Evolutionary conservation across 2,329 filamentous ascomycete genomes (phyloP).

Genomic region (Fusarium aywerte): DNA sequence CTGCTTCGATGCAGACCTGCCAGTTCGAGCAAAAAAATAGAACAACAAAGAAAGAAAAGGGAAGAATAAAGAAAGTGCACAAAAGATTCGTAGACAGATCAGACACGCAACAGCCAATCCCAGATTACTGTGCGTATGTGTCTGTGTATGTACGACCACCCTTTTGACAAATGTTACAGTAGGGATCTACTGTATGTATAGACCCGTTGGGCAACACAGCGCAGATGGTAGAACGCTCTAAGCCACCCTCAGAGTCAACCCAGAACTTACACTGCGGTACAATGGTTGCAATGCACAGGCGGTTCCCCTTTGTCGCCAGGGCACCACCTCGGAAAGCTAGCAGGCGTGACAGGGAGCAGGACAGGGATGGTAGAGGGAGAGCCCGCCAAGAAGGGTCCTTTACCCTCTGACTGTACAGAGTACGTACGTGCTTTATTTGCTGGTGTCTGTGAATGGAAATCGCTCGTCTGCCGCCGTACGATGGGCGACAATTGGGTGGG

Average conservation of each 20-base stretch:
- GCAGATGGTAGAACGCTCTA: conserved; percentile 13
- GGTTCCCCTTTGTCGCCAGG: conserved; percentile 43
- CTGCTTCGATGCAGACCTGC: conserved; percentile 34
- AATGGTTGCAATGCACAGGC: conserved; percentile 22
- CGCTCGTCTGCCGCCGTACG: conserved; percentile 3
- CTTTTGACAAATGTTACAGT: conserved; percentile 27
- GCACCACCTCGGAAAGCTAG: conserved; percentile 33
- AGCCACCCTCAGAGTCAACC: conserved; percentile 5
- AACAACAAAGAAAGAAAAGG: conserved; percentile 2
- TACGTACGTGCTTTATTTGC: conserved; percentile 16
- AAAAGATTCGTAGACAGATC: conserved; percentile 26
- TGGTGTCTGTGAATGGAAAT: conserved; percentile 6
- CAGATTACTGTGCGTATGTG: conserved; percentile 21
- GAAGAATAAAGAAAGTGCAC: conserved; percentile 15
- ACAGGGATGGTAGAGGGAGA: conserved; percentile 36
- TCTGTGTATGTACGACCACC: conserved; percentile 22
- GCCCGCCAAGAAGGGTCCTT: conserved; percentile 38
- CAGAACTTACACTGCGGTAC: conserved; percentile 14
- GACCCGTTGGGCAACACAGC: conserved; percentile 10
- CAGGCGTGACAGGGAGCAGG: conserved; percentile 15
- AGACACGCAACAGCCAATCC: conserved; percentile 28
- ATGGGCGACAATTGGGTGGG: conserved; percentile 1
- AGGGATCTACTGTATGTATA: conserved; percentile 15
- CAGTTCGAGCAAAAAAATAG: conserved; percentile 32
- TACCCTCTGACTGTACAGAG: background rate